phyloP scores from a whole-genome alignment of 805 yeast genomes.

The Pichia heedii region DNA sequence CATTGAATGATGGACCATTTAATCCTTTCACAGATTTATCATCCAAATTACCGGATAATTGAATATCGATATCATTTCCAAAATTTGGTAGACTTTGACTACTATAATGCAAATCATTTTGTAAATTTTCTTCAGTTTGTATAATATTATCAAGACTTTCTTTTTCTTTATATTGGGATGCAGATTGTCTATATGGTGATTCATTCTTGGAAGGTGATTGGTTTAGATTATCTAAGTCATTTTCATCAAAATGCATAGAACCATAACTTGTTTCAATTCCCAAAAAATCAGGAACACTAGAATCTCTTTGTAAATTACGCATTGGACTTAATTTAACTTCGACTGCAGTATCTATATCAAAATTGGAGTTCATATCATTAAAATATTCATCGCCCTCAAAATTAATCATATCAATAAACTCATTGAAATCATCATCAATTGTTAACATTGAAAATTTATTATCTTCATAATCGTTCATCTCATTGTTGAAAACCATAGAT shows the following conservation, averaged over 20 bases:
- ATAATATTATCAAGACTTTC: constrained; percentile 11
- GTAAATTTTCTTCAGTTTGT: constrained; percentile 8
- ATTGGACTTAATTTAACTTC: constrained; percentile 7
- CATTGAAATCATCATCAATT: constrained; percentile 17
- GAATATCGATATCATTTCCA: constrained; percentile 24
- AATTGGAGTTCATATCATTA: constrained; percentile 17
- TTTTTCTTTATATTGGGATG: neutral
- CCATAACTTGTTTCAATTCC: constrained; percentile 7
- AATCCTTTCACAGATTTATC: constrained; percentile 40
- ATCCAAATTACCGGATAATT: neutral
- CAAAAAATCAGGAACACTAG: constrained; percentile 10
- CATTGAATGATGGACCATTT: constrained; percentile 45
- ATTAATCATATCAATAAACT: constrained; percentile 24
- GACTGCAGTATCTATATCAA: constrained; percentile 14
- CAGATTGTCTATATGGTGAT: neutral
- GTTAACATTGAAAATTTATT: neutral
- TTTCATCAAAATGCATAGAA: constrained; percentile 2
- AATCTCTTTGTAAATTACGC: neutral
- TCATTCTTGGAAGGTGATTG: neutral
- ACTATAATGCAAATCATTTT: constrained; percentile 1
- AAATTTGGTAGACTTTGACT: neutral
- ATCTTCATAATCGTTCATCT: neutral
- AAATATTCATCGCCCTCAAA: constrained; percentile 22
- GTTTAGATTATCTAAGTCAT: neutral
- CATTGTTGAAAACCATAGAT: neutral